Percentiles rank a stretch among this genome's conserved stretches.
Conservation (phyloP, 2,329 filamentous ascomycete genomes). For the Metarhizium rileyi region DNA sequence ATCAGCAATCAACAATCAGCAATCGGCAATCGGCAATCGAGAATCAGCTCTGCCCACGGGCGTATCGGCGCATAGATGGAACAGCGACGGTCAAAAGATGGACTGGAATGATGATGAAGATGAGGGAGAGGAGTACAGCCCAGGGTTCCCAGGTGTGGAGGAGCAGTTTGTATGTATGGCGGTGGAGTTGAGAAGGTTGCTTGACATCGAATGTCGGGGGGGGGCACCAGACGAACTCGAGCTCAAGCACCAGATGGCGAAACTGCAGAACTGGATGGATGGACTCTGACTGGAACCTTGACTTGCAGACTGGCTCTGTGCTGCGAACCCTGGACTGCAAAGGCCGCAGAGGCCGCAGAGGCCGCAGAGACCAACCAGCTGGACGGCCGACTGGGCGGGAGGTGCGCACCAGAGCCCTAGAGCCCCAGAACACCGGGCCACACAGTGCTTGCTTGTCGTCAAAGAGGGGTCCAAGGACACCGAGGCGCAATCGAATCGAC, state of each 20-base stretch:
- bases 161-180: conserved; percentile 12
- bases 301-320: not conserved
- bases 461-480: too few species aligned
- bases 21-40: not conserved
- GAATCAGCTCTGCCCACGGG: conserved; percentile 6
- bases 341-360: not conserved
- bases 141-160: conserved; percentile 6
- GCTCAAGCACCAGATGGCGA: too few species aligned
- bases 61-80: conserved; percentile 11
- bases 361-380: not conserved
- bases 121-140: conserved; percentile 17
- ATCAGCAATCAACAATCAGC: conserved; percentile 2
- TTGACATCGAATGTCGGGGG: too few species aligned
- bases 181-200: conserved; percentile 2
- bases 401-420: too few species aligned
- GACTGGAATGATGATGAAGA: conserved; percentile 21
- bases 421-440: too few species aligned
- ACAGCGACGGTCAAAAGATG: conserved; percentile 19
- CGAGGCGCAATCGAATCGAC: not conserved
- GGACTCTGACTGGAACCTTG: too few species aligned
- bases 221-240: not conserved
- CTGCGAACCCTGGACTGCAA: not conserved
- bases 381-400: too few species aligned
- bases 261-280: too few species aligned
- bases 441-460: not conserved